Conservation (phyloP, 208 protist genomes). For the Leishmania mexicana region DNA sequence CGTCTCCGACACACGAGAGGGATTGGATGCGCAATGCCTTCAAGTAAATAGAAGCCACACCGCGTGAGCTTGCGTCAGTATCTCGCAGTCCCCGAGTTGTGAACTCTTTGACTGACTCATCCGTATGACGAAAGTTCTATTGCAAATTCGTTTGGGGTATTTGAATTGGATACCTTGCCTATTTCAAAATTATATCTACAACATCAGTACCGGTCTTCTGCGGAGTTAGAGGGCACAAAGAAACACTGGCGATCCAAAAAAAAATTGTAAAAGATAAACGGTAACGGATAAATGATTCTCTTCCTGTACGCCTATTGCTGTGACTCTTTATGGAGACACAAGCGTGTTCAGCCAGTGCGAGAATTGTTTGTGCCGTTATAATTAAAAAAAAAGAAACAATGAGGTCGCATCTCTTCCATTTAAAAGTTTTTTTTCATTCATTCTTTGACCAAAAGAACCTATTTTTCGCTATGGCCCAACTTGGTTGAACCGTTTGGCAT, state of each 20-base stretch:
- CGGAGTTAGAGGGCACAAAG: background rate
- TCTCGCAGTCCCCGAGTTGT: background rate
- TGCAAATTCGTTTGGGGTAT: background rate
- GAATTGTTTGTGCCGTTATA: background rate
- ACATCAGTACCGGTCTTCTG: background rate
- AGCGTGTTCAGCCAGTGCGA: background rate
- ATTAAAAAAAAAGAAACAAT: background rate
- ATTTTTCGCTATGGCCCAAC: background rate
- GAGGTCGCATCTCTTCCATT: background rate
- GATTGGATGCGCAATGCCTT: constrained; percentile 76
- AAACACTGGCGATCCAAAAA: background rate
- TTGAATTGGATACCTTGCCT: background rate
- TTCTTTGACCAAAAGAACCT: background rate
- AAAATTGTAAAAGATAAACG: background rate
- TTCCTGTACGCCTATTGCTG: background rate
- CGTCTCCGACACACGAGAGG: constrained; percentile 54
- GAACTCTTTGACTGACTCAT: background rate
- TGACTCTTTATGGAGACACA: background rate
- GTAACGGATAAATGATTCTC: background rate
- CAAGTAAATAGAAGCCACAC: constrained; percentile 21
- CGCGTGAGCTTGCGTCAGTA: background rate
- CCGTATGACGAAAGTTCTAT: constrained; percentile 3
- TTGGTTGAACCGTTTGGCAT: background rate
- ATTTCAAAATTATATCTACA: constrained; percentile 5
- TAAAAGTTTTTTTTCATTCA: constrained; percentile 1